These are phyloP conservation scores for Mortierella hygrophila DNA, from an alignment of 192 early-diverging fungal species.

Conservation along the genomic window DNA sequence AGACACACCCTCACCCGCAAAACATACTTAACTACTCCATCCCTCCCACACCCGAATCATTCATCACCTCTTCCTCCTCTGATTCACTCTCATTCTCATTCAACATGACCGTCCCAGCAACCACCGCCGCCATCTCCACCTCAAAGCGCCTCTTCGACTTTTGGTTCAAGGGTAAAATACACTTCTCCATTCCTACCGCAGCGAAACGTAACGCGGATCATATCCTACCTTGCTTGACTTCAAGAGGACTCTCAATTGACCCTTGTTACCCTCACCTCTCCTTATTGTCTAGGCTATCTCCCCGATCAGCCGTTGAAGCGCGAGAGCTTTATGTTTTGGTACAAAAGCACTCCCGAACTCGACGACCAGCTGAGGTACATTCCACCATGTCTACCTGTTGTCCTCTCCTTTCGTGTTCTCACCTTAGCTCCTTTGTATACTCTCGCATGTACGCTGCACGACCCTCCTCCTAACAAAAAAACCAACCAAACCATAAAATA, in stretches of 20 bases:
- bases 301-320: conserved; percentile 22
- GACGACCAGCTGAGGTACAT: conserved; percentile 33
- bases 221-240: not conserved
- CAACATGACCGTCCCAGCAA: not conserved
- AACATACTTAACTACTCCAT: not conserved
- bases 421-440: not conserved
- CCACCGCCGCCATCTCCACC: conserved; percentile 11
- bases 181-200: not conserved
- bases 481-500: not conserved
- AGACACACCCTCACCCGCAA: not conserved
- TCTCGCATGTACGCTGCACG: not conserved
- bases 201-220: not conserved
- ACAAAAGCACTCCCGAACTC: conserved; percentile 18
- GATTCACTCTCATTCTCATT: not conserved
- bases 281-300: conserved; percentile 16
- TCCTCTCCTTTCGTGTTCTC: not conserved
- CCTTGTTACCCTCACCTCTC: not conserved
- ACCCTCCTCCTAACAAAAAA: not conserved
- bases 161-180: conserved; percentile 44
- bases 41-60: not conserved
- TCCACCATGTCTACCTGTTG: not conserved
- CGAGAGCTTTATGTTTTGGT: conserved; percentile 29
- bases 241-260: not conserved
- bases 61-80: not conserved
- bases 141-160: conserved; percentile 37